phyloP scores from a whole-genome alignment of 306 rosid species.

The Mucuna pruriens region DNA sequence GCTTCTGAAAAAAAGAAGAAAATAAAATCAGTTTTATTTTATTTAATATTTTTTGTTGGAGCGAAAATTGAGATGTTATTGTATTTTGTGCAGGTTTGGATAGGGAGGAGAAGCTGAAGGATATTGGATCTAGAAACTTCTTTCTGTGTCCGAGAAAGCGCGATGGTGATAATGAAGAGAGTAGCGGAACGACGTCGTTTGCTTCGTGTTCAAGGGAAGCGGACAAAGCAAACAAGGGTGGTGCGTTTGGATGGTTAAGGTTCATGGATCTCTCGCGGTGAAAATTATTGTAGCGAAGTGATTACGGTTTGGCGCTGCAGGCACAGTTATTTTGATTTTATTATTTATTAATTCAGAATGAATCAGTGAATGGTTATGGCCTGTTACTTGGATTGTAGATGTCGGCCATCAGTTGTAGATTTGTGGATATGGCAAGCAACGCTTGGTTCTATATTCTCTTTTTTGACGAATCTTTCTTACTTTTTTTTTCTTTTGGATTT shows the following conservation, averaged over 20 bases:
- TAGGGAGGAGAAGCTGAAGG: constrained; percentile 60
- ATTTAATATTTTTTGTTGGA: neutral
- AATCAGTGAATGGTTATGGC: neutral
- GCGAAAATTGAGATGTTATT: neutral
- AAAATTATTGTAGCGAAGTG: constrained; percentile 24
- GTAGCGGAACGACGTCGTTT: constrained; percentile 44
- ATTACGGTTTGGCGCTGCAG: neutral
- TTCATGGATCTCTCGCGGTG: constrained; percentile 62
- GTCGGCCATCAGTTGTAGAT: neutral
- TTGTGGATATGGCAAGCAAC: neutral
- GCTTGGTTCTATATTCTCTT: neutral
- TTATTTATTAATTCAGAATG: neutral
- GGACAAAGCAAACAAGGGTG: constrained; percentile 43
- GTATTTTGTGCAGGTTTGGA: constrained; percentile 60
- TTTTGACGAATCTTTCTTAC: neutral
- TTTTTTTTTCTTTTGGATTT: too few species aligned
- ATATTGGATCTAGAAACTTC: constrained; percentile 83
- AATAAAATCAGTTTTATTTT: neutral
- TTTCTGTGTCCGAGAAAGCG: constrained; percentile 60
- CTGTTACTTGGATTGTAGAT: neutral
- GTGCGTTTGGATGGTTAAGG: constrained; percentile 60
- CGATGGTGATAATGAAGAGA: neutral
- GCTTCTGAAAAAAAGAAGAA: neutral
- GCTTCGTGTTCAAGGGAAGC: constrained; percentile 63
- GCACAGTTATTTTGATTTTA: neutral